Conservation (phyloP, 768 basidiomycete genomes). For the Phlebiopsis flavidoalba region DNA sequence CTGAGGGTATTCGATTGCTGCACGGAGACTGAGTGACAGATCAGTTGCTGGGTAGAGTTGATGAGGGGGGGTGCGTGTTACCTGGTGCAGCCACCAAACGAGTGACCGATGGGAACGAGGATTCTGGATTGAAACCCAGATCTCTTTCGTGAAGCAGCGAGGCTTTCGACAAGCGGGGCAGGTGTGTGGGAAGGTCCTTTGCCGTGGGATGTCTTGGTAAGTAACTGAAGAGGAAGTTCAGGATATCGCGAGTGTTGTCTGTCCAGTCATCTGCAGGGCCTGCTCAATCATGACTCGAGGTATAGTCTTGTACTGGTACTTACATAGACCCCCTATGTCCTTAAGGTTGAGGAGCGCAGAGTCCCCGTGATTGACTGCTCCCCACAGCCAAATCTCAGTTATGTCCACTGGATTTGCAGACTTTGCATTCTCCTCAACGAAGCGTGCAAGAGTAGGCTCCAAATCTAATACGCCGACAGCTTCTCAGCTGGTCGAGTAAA, state of each 20-base stretch:
- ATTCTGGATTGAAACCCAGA: constrained; percentile 48
- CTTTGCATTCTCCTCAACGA: constrained; percentile 41
- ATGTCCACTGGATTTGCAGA: constrained; percentile 30
- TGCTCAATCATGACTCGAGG: not conserved
- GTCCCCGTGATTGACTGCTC: constrained; percentile 83
- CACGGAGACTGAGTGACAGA: constrained; percentile 44
- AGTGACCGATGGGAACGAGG: constrained; percentile 77
- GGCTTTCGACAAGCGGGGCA: constrained; percentile 42
- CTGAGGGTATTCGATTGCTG: constrained; percentile 54
- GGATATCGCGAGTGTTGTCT: constrained; percentile 72
- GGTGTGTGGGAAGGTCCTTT: constrained; percentile 42
- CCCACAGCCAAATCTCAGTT: constrained; percentile 79
- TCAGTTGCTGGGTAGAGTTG: not conserved
- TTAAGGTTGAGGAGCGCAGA: constrained; percentile 65
- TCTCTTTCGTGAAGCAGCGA: constrained; percentile 36
- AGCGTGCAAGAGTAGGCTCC: constrained; percentile 58
- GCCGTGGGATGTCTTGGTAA: constrained; percentile 39
- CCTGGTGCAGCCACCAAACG: constrained; percentile 77
- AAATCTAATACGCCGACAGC: constrained; percentile 46
- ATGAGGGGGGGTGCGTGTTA: constrained; percentile 34
- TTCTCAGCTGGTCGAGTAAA: not conserved
- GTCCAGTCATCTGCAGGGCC: constrained; percentile 65
- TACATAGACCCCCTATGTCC: constrained; percentile 54
- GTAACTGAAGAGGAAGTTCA: constrained; percentile 68
- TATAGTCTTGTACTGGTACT: constrained; percentile 16